Base-by-base conservation (phyloP, 164 flowering plant species). In the Dillenia suffruticosa region DNA sequence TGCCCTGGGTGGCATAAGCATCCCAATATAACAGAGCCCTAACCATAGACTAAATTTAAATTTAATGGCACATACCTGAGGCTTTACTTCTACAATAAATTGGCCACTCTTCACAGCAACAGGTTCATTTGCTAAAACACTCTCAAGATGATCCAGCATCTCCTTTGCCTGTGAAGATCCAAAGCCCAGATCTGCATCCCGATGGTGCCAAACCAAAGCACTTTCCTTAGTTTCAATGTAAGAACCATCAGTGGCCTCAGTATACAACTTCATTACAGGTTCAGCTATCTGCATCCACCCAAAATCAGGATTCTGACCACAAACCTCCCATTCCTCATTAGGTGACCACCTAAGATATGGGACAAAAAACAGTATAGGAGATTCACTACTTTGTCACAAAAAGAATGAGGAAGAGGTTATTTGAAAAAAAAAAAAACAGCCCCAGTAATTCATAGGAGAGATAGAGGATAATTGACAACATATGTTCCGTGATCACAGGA, bases 31-130 rank as follows among this genome's bases (percentile, higher is more conserved):
- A 4, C 40, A 32, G 7, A 5, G 40, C 0, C 6, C 40, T 32
- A 32, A 32, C 40, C 40, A 32, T 32, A 0, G 6, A 32, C 7
- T 32, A 32, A 32, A 32, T 32, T 4, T 32, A 32, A 32, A 32
- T 32, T 32, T 32, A 32, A 32, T 32, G 15, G 62, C 22, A 56
- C 57, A 58, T 58, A 80, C 86, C 86, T 82, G 86, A 57, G 86
- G 86, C 64, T 82, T 82, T 14, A 82, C 80, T 72, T 81, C 84
- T 26, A 81, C 82, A 56, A 77, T 77, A 58, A 52, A 68, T 54
- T 78, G 84, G 49, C 86, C 86, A 58, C 84, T 80, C 73, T 82
- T 82, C 51, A 80, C 86, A 16, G 81, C 72, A 46, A 80, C 86
- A 48, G 86, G 84, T 68, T 82, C 86, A 61, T 82, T 82, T 14